phyloP scores from a whole-genome alignment of 208 protist species.

The Angomonas ambiguus region DNA sequence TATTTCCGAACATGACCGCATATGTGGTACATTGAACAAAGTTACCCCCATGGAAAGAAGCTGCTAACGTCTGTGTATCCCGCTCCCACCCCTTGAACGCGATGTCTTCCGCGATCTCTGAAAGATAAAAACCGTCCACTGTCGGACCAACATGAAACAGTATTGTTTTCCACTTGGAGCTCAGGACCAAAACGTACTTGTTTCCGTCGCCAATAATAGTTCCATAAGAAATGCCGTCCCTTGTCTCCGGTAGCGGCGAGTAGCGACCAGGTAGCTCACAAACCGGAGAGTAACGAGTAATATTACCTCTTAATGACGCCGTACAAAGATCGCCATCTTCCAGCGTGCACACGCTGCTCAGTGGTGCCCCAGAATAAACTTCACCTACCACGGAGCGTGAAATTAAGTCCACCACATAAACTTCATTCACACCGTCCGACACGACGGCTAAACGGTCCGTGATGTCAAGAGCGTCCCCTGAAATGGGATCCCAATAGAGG shows the following conservation, averaged over 20 bases:
- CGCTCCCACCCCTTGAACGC: background rate
- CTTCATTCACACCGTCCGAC: constrained; percentile 44
- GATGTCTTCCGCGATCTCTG: background rate
- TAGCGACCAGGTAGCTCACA: background rate
- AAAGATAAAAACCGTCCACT: background rate
- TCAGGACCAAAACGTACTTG: background rate
- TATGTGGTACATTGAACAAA: background rate
- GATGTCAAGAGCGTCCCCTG: background rate
- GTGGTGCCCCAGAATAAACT: constrained; percentile 36
- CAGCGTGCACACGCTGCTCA: constrained; percentile 53
- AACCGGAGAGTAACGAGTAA: constrained; percentile 10
- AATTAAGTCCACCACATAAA: constrained; percentile 60
- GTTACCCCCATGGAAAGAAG: background rate
- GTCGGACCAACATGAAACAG: background rate
- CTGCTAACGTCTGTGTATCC: background rate
- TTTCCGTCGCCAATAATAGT: background rate
- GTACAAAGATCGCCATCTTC: constrained; percentile 29
- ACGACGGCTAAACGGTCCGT: constrained; percentile 54
- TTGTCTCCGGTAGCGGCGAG: background rate
- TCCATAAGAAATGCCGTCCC: background rate
- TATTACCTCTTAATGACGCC: constrained; percentile 26
- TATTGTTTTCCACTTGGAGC: background rate
- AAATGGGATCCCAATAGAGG: background rate
- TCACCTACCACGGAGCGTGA: constrained; percentile 34
- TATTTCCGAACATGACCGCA: background rate